Percentiles rank a stretch among this genome's conserved stretches.
phyloP scores from a whole-genome alignment of 2,329 filamentous ascomycete species.

The Nannizziopsis arthrosporioides region DNA sequence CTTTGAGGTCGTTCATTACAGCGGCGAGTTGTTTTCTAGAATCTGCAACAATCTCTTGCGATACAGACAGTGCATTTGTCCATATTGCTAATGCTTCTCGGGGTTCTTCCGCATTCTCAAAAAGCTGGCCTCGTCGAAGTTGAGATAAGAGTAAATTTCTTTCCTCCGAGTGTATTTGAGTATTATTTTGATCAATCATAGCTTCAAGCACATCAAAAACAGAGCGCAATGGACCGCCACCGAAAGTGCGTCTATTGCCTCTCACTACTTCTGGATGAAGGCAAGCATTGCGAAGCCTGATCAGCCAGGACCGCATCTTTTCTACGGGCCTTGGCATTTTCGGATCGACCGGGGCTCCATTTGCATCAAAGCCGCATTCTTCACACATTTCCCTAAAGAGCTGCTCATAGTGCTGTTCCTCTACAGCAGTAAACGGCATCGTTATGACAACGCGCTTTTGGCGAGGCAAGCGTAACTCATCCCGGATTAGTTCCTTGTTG shows the following conservation, averaged over 20 bases:
- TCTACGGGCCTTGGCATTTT: constrained; percentile 48
- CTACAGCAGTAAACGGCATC: constrained; percentile 78
- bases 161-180: constrained; percentile 54
- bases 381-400: constrained; percentile 65
- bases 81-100: constrained; percentile 60
- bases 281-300: constrained; percentile 66
- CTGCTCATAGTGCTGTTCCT: constrained; percentile 76
- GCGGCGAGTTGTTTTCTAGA: constrained; percentile 50
- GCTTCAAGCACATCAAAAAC: constrained; percentile 75
- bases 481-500: constrained; percentile 66
- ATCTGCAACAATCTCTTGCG: constrained; percentile 43
- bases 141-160: constrained; percentile 52
- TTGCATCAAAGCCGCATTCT: constrained; percentile 51
- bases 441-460: constrained; percentile 82
- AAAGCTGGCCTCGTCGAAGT: constrained; percentile 61
- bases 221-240: constrained; percentile 60
- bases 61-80: constrained; percentile 44
- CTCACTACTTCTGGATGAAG: constrained; percentile 73
- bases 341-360: constrained; percentile 52
- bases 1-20: constrained; percentile 29
- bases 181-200: constrained; percentile 82
- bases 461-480: constrained; percentile 65
- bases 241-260: constrained; percentile 54
- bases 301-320: constrained; percentile 68
- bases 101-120: constrained; percentile 61